These are phyloP conservation scores for Harringtonia aguacate DNA, from an alignment of 2,329 filamentous ascomycete genomes.

Conservation along the genomic window DNA sequence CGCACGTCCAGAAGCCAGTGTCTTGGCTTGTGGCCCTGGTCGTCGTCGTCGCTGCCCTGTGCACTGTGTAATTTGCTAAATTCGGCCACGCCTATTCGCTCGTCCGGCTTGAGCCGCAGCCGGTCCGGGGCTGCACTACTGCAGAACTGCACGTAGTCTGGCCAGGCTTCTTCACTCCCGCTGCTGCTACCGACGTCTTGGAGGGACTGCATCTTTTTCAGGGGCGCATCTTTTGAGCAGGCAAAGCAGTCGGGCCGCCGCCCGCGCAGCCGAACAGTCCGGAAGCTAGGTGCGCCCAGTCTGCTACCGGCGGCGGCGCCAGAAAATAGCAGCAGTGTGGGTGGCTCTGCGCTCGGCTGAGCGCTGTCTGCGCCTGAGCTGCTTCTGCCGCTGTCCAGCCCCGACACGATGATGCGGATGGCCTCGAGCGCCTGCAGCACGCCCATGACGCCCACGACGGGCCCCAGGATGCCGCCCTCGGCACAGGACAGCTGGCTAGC, in stretches of 20 bases:
- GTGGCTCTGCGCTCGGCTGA: conserved; percentile 8
- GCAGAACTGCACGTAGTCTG: conserved; percentile 84
- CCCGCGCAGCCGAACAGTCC: conserved; percentile 63
- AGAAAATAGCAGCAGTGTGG: conserved; percentile 37
- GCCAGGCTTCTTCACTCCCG: conserved; percentile 47
- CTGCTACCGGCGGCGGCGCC: conserved; percentile 24
- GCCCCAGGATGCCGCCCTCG: conserved; percentile 85
- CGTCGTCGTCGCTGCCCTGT: no score
- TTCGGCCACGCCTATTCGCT: conserved; percentile 56
- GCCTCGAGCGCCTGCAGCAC: conserved; percentile 84
- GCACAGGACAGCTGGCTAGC: conserved; percentile 78
- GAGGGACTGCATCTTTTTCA: conserved; percentile 22
- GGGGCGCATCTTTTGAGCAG: conserved; percentile 53
- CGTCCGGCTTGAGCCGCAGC: conserved; percentile 43
- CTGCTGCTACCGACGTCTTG: conserved; percentile 33
- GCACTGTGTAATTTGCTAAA: no score
- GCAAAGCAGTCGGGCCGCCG: conserved; percentile 62
- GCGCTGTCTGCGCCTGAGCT: background rate
- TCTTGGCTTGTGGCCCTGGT: conserved; percentile 2
- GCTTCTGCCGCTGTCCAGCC: background rate
- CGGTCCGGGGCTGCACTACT: conserved; percentile 21
- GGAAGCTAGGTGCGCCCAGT: conserved; percentile 37
- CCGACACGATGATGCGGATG: conserved; percentile 62
- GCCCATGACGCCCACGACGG: conserved; percentile 89
- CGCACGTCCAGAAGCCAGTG: conserved; percentile 72